Evolutionary conservation across 2,329 filamentous ascomycete genomes (phyloP).

Genomic region (Massarina eburnea): DNA sequence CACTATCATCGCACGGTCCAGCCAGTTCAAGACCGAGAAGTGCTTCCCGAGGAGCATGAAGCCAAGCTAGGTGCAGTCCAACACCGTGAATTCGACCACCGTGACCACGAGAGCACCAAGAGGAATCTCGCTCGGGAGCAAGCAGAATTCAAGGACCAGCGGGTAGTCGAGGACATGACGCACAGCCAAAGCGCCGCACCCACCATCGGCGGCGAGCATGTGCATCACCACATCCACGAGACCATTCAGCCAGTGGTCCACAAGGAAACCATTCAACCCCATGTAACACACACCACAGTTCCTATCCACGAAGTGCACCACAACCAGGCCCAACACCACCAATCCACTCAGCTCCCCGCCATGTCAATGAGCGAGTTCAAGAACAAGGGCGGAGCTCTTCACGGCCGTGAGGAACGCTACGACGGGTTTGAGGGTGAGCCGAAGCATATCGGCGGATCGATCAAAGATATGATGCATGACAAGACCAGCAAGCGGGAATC

Average conservation of each 20-base stretch:
- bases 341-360: constrained; percentile 63
- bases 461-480: constrained; percentile 18
- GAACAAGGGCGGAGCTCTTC: constrained; percentile 55
- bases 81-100: constrained; percentile 64
- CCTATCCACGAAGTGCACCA: constrained; percentile 74
- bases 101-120: constrained; percentile 49
- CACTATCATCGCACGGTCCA: constrained; percentile 72
- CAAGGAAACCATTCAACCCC: constrained; percentile 67
- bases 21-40: constrained; percentile 60
- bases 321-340: constrained; percentile 66
- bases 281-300: constrained; percentile 70
- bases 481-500: constrained; percentile 17
- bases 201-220: constrained; percentile 61
- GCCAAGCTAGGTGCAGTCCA: constrained; percentile 62
- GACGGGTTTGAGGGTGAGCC: constrained; percentile 66
- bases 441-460: constrained; percentile 45
- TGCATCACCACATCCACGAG: constrained; percentile 68
- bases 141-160: constrained; percentile 56
- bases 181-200: constrained; percentile 54
- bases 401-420: constrained; percentile 57
- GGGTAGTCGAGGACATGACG: constrained; percentile 49
- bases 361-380: constrained; percentile 68
- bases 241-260: constrained; percentile 71
- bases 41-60: constrained; percentile 53
- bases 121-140: constrained; percentile 49